Evolutionary conservation across 805 yeast species (phyloP), one percentile per base, ranked within the genome.

Genomic region (Candida pini): DNA sequence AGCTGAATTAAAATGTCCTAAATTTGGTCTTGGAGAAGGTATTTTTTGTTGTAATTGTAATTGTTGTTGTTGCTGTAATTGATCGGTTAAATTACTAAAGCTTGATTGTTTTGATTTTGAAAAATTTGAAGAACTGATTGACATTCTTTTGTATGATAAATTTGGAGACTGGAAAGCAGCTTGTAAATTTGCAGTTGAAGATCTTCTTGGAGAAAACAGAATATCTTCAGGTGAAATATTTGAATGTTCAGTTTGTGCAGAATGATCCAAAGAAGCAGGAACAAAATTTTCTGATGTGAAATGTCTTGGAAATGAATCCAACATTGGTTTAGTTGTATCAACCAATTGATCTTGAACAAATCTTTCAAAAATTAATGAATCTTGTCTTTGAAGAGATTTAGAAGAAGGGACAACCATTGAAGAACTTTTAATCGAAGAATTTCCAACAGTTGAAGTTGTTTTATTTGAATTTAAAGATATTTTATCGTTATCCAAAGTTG

Each of bases 341-440:
- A 58, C 44, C 28, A 62, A 45, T 7, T 76, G 76, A 41, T 78
- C 84, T 51, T 79, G 82, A 7, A 79, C 86, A 31, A 72, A 67
- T 36, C 86, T 65, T 46, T 79, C 88, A 51, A 76, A 82, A 49
- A 80, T 81, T 50, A 71, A 51, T 12, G 81, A 73, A 19, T 57
- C 59, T 18, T 54, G 47, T 17, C 49, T 43, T 28, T 45, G 32
- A 14, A 44, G 20, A 15, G 18, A 26, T 14, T 35, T 26, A 9
- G 43, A 37, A 3, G 29, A 24, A 9, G 16, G 28, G 13, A 7
- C 18, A n/a, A 15, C 12, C 9, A 4, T 16, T 6, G 9, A 5
- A 26, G 18, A 4, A 26, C 20, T 21, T n/a, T 18, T 21, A 6
- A 15, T 27, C 12, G 16, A 18, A 9, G 10, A 12, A 5, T 18